A percentile compares a stretch with the other conserved stretches of the same genome.
phyloP scores from a whole-genome alignment of 2,329 filamentous ascomycete genomes.

The Colletotrichum sojae region DNA sequence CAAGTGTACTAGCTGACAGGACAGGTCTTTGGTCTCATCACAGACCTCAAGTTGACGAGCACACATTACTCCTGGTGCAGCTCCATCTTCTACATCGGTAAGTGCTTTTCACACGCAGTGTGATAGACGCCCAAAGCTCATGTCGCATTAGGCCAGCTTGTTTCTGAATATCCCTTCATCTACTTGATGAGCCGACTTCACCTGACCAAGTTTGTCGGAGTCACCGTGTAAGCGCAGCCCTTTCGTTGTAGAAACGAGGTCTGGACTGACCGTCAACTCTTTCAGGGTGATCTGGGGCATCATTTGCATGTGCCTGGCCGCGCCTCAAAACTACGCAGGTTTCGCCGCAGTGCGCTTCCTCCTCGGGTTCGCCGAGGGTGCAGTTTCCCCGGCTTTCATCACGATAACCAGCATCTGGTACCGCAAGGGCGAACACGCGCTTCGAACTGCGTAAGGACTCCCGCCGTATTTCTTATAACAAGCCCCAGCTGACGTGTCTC shows the following conservation, averaged over 20 bases:
- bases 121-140: not conserved
- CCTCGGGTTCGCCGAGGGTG: slow-evolving; percentile 55
- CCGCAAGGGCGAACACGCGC: slow-evolving; percentile 48
- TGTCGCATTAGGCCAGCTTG: slow-evolving; percentile 52
- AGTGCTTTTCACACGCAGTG: slow-evolving; percentile 40
- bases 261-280: not conserved
- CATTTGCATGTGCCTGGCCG: slow-evolving; percentile 60
- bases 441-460: slow-evolving; percentile 45
- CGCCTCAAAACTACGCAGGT: slow-evolving; percentile 54
- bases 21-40: slow-evolving; percentile 60
- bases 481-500: not conserved
- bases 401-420: slow-evolving; percentile 52
- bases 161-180: slow-evolving; percentile 64
- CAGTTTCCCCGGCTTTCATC: slow-evolving; percentile 51
- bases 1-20: not conserved
- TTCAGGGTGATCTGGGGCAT: slow-evolving; percentile 57
- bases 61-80: slow-evolving; percentile 64
- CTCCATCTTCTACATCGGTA: slow-evolving; percentile 53
- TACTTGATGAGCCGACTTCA: slow-evolving; percentile 65
- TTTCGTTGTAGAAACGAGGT: no score
- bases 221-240: slow-evolving; percentile 54
- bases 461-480: accelerated
- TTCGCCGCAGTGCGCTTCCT: slow-evolving; percentile 58
- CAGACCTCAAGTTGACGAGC: slow-evolving; percentile 60
- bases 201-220: slow-evolving; percentile 65